Evolutionary conservation across 108 stramenopile species (phyloP), one percentile per base, ranked within the genome.

Genomic region (Conticribra weissflogii): DNA sequence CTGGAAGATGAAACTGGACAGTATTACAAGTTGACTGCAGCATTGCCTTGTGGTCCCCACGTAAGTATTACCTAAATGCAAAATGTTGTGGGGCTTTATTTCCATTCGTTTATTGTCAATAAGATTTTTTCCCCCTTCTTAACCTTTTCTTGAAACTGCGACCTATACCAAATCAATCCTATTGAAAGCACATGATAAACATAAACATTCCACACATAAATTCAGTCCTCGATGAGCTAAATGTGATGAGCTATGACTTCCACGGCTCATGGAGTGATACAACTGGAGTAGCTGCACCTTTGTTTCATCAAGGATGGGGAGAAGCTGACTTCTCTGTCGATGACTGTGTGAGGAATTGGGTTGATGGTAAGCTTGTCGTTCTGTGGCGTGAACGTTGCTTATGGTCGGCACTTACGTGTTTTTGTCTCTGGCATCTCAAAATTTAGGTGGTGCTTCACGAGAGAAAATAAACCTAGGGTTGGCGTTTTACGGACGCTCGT

Each of bases 291-390:
- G 66, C 68, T 31, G 66, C 81, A 5, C 81, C 77, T 23, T 2
- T 82, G 3, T 68, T 75, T 44, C 61, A 78, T 46, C 78, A 82
- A 75, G 81, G 78, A 8, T 78, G 59, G 65, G 78, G 78, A 23
- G 64, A 71, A 45, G 61, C 34, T 28, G 66, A 73, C 21, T 80
- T 73, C 29, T 57, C 63, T 28, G 65, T 82, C 3, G 28, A 74
- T 25, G 62, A 36, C 31, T 82, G 81, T 23, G 76, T 82, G 18
- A 15, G 36, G 24, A 82, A 28, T 27, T 24, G 2, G 28, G 46
- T 63, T 30, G 23, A 47, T 4, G 15, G 2, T n/a, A 19, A 18
- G n/a, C 21, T 53, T 14, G 21, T n/a, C 9, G 15, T n/a, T 19
- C 15, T n/a, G 21, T 19, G 5, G 14, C 5, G 19, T 31, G 1